Conservation (phyloP, 2,329 filamentous ascomycete species). For the Fusarium sp. region DNA sequence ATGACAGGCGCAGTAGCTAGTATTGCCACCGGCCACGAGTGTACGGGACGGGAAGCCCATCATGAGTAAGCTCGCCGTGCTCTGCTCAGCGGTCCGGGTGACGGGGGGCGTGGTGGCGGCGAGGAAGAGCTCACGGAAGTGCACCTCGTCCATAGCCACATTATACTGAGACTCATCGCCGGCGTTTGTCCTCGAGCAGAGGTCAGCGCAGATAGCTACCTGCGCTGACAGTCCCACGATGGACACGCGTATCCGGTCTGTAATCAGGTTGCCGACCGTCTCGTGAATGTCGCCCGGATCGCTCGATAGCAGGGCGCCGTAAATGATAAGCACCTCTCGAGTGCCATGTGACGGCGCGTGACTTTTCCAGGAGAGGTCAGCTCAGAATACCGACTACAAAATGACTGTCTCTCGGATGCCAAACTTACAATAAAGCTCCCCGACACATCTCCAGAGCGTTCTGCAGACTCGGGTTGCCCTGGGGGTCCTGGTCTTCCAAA, state of each 20-base stretch:
- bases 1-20: constrained; percentile 90
- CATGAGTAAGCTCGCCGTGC: constrained; percentile 79
- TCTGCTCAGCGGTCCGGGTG: constrained; percentile 72
- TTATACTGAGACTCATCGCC: constrained; percentile 81
- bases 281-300: constrained; percentile 96
- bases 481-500: constrained; percentile 73
- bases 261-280: constrained; percentile 81
- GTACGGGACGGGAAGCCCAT: constrained; percentile 97
- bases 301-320: constrained; percentile 88
- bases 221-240: constrained; percentile 93
- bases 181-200: constrained; percentile 87
- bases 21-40: constrained; percentile 71
- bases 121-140: constrained; percentile 91
- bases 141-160: constrained; percentile 79
- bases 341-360: constrained; percentile 95
- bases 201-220: constrained; percentile 89
- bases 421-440: constrained; percentile 79
- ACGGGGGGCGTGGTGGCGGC: constrained; percentile 89
- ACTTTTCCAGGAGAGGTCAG: constrained; percentile 53
- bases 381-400: background rate
- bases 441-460: constrained; percentile 97
- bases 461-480: constrained; percentile 84
- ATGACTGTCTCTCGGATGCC: background rate
- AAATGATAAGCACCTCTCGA: constrained; percentile 89
- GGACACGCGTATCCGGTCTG: constrained; percentile 86